Conservation (phyloP, 768 basidiomycete genomes). For the Trametes cingulata region DNA sequence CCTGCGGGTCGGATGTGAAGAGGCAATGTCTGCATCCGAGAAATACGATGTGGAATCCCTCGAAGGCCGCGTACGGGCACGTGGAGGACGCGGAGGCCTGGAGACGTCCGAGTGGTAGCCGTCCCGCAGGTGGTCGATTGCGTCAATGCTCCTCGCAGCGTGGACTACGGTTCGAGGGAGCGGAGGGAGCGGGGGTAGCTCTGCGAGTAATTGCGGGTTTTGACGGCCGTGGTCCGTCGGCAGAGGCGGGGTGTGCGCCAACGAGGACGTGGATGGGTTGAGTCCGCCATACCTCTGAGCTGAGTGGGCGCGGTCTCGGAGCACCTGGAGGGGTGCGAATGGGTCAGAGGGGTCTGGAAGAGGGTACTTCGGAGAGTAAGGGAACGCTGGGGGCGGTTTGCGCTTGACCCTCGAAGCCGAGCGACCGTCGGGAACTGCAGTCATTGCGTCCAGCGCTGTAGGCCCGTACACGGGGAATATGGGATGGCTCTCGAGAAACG, state of each 20-base stretch:
- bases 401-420: constrained; percentile 40
- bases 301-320: constrained; percentile 58
- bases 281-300: constrained; percentile 21
- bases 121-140: constrained; percentile 11
- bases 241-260: constrained; percentile 5
- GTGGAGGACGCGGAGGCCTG: constrained; percentile 25
- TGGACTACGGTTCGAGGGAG: constrained; percentile 13
- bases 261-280: constrained; percentile 17
- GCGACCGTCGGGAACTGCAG: constrained; percentile 4
- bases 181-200: constrained; percentile 11
- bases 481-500: constrained; percentile 4
- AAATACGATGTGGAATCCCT: constrained; percentile 26
- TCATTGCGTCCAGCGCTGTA: constrained; percentile 17
- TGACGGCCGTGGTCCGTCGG: constrained; percentile 1
- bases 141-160: constrained; percentile 15
- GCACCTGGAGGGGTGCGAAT: constrained; percentile 65
- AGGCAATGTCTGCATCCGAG: constrained; percentile 25
- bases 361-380: constrained; percentile 58
- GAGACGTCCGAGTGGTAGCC: constrained; percentile 27
- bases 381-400: constrained; percentile 58
- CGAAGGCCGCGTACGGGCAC: constrained; percentile 20
- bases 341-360: constrained; percentile 68
- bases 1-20: not conserved
- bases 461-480: constrained; percentile 1
- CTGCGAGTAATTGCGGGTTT: not conserved